Evolutionary conservation across 768 basidiomycete genomes (phyloP), one percentile per base, ranked within the genome.

Genomic region (Holtermanniella nyarrowii): DNA sequence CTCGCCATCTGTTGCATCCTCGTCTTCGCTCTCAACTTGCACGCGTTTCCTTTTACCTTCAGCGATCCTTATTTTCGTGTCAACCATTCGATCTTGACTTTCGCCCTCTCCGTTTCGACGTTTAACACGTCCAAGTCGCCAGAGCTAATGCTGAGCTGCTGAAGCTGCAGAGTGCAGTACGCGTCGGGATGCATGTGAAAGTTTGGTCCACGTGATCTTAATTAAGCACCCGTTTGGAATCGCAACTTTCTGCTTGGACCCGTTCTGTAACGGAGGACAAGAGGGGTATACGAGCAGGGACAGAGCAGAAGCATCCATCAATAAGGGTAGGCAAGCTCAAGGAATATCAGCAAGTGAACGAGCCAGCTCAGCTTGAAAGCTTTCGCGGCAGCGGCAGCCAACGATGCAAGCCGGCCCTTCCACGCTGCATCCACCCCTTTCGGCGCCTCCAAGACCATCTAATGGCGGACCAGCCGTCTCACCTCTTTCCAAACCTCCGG

Each of bases 381-480:
- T 5, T 44, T 22, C 10, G 23, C 42, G 7, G 7, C 42, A 20
- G n/a, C 42, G n/a, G n/a, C 23, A 16, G n/a, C 42, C 7, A 44
- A 11, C 42, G 18, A 11, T 20, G 10, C 11, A 16, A 44, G 10
- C 42, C 42, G 20, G 23, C 10, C n/a, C 42, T n/a, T 44, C 42
- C 42, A 44, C 45, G 49, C 61, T 56, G 62, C 62, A 62, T 66
- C 62, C 62, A 57, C 52, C 22, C 54, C 42, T 42, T 24, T 46
- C 50, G 93, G 90, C 88, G 93, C 75, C 84, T 95, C 70, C 79
- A 93, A 44, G 80, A 84, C 75, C 86, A 86, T 48, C 79, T 95
- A 67, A 84, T 87, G 40, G 81, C 82, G 5, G n/a, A 25, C 20
- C 45, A 25, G 13, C 24, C 10, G 45, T 23, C n/a, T 5, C n/a